phyloP scores from a whole-genome alignment of 768 basidiomycete species.

The Cyclocybe aegerita region DNA sequence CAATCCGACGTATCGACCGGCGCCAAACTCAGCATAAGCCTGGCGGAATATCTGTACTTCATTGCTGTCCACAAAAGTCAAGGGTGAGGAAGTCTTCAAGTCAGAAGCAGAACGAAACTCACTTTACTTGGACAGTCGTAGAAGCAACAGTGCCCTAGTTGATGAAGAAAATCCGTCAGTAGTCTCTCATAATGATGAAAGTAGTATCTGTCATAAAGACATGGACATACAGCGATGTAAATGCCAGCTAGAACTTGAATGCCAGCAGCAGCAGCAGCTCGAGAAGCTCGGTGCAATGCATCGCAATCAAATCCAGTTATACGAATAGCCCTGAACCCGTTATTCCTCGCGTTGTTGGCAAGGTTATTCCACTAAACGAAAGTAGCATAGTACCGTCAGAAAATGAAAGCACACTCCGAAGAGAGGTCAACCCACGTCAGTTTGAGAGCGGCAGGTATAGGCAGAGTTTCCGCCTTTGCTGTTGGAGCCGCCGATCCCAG shows the following conservation, averaged over 20 bases:
- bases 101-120: slow-evolving; percentile 5
- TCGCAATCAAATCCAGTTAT: slow-evolving; percentile 37
- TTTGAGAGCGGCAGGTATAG: slow-evolving; percentile 35
- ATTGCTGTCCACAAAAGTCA: slow-evolving; percentile 19
- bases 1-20: slow-evolving; percentile 31
- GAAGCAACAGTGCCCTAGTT: slow-evolving; percentile 27
- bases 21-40: slow-evolving; percentile 30
- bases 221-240: slow-evolving; percentile 23
- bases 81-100: not conserved
- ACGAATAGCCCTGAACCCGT: slow-evolving; percentile 34
- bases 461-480: slow-evolving; percentile 24
- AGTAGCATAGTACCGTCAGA: not conserved
- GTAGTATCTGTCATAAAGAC: not conserved
- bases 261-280: slow-evolving; percentile 29
- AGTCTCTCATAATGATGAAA: not conserved
- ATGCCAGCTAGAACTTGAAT: slow-evolving; percentile 34
- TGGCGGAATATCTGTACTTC: slow-evolving; percentile 33
- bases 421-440: slow-evolving; percentile 20
- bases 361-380: slow-evolving; percentile 31
- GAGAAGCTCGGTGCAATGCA: slow-evolving; percentile 32
- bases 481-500: slow-evolving; percentile 32
- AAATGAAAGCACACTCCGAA: not conserved
- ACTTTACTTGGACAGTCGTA: slow-evolving; percentile 28
- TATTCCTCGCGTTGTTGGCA: slow-evolving; percentile 25
- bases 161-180: not conserved